phyloP scores from a whole-genome alignment of 257 asterid species.

The Capsicum pubescens region DNA sequence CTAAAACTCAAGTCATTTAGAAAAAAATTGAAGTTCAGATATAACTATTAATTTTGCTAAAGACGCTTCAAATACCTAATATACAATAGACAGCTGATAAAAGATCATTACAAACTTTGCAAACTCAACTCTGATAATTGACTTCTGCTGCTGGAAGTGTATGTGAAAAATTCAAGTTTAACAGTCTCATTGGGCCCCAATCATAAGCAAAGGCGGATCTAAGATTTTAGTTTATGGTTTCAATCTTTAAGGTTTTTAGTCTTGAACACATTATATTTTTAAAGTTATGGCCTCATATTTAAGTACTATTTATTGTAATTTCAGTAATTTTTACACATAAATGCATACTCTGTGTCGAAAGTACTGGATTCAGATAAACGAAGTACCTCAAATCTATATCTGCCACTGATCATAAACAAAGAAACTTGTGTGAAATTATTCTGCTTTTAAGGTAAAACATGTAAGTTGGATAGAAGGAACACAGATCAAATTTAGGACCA shows the following conservation, averaged over 20 bases:
- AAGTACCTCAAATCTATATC: too few species aligned
- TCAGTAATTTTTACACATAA: too few species aligned
- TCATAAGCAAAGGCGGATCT: not conserved
- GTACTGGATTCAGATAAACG: too few species aligned
- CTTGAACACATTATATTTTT: too few species aligned
- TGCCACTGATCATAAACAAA: not conserved
- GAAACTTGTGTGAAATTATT: not conserved
- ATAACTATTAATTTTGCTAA: not conserved
- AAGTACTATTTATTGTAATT: too few species aligned
- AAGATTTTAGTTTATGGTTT: too few species aligned
- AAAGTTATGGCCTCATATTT: too few species aligned
- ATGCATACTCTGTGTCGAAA: too few species aligned
- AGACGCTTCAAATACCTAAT: not conserved
- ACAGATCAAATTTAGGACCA: not conserved
- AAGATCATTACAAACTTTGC: not conserved
- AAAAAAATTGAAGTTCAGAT: not conserved
- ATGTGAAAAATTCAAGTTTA: not conserved
- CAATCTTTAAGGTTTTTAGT: too few species aligned
- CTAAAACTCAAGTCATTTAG: slow-evolving; percentile 3
- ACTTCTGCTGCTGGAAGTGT: not conserved
- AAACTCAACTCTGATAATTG: slow-evolving; percentile 21
- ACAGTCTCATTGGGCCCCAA: not conserved
- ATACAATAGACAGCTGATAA: not conserved
- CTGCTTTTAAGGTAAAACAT: slow-evolving; percentile 11
- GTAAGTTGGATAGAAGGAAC: not conserved